Conservation (phyloP, 129 eudicot genomes). For the Smallanthus sonchifolius region DNA sequence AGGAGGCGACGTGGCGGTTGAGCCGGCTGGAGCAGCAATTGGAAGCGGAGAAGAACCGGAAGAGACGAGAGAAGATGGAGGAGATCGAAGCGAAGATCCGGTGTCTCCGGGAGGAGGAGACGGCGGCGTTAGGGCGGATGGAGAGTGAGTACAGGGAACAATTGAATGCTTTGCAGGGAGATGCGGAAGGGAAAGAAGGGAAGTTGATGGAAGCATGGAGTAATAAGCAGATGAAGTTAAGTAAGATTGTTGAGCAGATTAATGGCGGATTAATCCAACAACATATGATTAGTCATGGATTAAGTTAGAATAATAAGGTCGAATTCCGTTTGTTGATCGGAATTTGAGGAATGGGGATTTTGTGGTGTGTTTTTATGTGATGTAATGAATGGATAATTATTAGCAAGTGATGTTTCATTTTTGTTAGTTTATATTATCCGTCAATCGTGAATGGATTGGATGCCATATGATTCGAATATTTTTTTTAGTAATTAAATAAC, state of each 20-base stretch:
- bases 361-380: constrained; percentile 19
- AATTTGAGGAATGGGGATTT: constrained; percentile 20
- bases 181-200: constrained; percentile 53
- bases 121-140: constrained; percentile 41
- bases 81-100: constrained; percentile 54
- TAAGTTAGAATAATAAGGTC: not conserved
- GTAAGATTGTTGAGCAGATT: constrained; percentile 44
- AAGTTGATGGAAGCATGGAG: constrained; percentile 59
- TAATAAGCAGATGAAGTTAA: constrained; percentile 45
- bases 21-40: constrained; percentile 62
- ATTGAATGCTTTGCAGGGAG: constrained; percentile 49
- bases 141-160: constrained; percentile 57
- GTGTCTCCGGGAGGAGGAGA: constrained; percentile 52
- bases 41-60: constrained; percentile 52
- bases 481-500: not conserved
- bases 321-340: constrained; percentile 4
- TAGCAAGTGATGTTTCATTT: constrained; percentile 18
- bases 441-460: not conserved
- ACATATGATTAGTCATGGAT: constrained; percentile 33
- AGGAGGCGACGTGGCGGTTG: constrained; percentile 68
- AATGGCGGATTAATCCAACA: constrained; percentile 36
- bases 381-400: constrained; percentile 27
- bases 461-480: not conserved
- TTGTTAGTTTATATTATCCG: not conserved
- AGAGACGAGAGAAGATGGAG: constrained; percentile 52